phyloP scores from a whole-genome alignment of 306 rosid genomes.

The Dryas alaskensis region DNA sequence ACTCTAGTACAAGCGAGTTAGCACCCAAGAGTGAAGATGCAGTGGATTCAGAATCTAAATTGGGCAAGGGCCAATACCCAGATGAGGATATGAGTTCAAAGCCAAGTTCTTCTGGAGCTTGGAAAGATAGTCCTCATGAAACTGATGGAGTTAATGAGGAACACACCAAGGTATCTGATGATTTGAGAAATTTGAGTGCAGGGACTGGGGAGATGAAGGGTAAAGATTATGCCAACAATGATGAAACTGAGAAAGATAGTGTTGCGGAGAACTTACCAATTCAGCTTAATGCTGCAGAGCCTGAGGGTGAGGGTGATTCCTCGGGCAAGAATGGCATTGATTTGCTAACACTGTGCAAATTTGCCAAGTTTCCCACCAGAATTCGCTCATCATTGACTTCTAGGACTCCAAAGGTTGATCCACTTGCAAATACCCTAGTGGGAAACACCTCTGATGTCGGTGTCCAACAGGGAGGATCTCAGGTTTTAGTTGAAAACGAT shows the following conservation, averaged over 20 bases:
- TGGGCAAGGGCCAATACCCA: slow-evolving; percentile 30
- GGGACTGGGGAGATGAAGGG: slow-evolving; percentile 24
- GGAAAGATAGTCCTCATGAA: slow-evolving; percentile 34
- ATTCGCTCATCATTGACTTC: slow-evolving; percentile 57
- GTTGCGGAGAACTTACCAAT: slow-evolving; percentile 38
- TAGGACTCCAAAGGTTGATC: slow-evolving; percentile 50
- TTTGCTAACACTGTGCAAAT: slow-evolving; percentile 61
- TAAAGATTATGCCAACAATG: slow-evolving; percentile 33
- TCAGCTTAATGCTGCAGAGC: slow-evolving; percentile 37
- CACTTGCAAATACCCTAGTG: slow-evolving; percentile 28
- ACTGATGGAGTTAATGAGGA: slow-evolving; percentile 26
- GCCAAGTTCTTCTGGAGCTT: slow-evolving; percentile 39
- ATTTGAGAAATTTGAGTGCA: too few species aligned
- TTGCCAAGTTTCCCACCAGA: slow-evolving; percentile 78
- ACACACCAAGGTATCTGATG: slow-evolving; percentile 30
- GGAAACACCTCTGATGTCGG: slow-evolving; percentile 25
- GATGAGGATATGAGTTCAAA: slow-evolving; percentile 41
- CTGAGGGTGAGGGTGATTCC: slow-evolving; percentile 38
- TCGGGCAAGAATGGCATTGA: slow-evolving; percentile 41
- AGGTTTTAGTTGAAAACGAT: slow-evolving; percentile 36
- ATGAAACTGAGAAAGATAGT: slow-evolving; percentile 45
- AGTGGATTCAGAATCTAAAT: slow-evolving; percentile 40
- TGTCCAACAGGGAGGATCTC: slow-evolving; percentile 30
- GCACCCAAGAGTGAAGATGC: slow-evolving; percentile 38
- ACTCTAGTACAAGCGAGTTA: slow-evolving; percentile 30